A percentile compares a stretch with the other conserved stretches of the same genome.
phyloP scores from a whole-genome alignment of 345 rosid genomes.

The Cochlearia excelsa region DNA sequence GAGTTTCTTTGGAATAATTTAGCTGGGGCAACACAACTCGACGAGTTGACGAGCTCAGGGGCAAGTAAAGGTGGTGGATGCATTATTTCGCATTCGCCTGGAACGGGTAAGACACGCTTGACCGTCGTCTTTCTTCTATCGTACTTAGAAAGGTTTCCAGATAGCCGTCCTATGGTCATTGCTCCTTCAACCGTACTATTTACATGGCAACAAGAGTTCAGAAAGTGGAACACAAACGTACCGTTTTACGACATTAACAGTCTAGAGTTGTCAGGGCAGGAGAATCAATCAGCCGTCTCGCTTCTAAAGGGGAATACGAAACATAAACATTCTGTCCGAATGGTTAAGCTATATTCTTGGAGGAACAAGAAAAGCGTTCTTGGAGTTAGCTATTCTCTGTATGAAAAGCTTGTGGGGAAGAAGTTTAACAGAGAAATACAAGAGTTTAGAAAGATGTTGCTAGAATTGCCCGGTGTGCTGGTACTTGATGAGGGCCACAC shows the following conservation, averaged over 20 bases:
- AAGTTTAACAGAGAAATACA: constrained; percentile 7
- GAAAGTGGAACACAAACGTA: constrained; percentile 55
- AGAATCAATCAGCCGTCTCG: constrained; percentile 36
- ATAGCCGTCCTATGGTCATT: constrained; percentile 61
- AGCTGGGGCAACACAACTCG: constrained; percentile 61
- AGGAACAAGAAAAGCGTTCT: constrained; percentile 48
- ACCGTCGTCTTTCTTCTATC: constrained; percentile 66
- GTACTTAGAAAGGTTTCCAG: constrained; percentile 46
- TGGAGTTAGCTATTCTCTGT: constrained; percentile 59
- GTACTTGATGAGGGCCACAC: constrained; percentile 86
- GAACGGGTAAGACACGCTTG: constrained; percentile 87
- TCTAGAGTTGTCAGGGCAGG: constrained; percentile 42
- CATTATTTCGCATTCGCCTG: constrained; percentile 77
- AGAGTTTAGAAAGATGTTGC: constrained; percentile 36
- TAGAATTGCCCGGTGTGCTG: constrained; percentile 51
- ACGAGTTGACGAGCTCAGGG: constrained; percentile 40
- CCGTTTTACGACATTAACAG: constrained; percentile 62
- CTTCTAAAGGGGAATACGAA: constrained; percentile 2
- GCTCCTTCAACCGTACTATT: constrained; percentile 64
- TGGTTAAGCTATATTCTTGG: constrained; percentile 67
- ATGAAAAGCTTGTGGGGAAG: constrained; percentile 43
- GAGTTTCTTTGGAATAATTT: constrained; percentile 77
- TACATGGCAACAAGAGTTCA: constrained; percentile 75
- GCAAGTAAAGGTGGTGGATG: constrained; percentile 49
- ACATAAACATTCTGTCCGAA: constrained; percentile 28